Conservation (phyloP, 1,284 basidiomycete species). For the Earliella scabrosa region DNA sequence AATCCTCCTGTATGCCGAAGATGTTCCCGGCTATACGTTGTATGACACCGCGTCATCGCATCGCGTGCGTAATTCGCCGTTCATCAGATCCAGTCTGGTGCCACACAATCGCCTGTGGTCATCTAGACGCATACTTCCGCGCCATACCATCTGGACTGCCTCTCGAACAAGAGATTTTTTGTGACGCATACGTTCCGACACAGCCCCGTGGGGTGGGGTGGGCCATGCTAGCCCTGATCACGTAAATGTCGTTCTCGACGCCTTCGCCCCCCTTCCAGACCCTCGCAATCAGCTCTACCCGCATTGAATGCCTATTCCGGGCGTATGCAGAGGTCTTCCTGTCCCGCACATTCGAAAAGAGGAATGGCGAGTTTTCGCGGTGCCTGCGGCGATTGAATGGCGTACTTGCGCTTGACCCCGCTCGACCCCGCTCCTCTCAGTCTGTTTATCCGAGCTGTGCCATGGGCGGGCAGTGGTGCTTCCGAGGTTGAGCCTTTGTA, state of each 20-base stretch:
- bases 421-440: background rate
- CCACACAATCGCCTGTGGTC: too few species aligned
- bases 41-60: too few species aligned
- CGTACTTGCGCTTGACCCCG: background rate
- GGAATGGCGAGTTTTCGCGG: background rate
- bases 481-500: constrained; percentile 9
- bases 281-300: background rate
- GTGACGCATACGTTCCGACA: background rate
- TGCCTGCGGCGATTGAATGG: background rate
- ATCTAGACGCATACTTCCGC: too few species aligned
- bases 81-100: too few species aligned
- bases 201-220: too few species aligned
- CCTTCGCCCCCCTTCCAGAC: background rate
- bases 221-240: background rate
- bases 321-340: background rate
- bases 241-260: background rate
- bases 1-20: too few species aligned
- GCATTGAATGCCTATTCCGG: background rate
- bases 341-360: background rate
- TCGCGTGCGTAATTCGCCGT: too few species aligned
- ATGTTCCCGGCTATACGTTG: too few species aligned
- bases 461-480: background rate
- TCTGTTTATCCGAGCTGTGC: background rate
- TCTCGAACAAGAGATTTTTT: background rate
- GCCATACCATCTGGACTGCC: background rate